Evolutionary conservation across 441 rosid genomes (phyloP).

Genomic region (Gossypium trilobum): DNA sequence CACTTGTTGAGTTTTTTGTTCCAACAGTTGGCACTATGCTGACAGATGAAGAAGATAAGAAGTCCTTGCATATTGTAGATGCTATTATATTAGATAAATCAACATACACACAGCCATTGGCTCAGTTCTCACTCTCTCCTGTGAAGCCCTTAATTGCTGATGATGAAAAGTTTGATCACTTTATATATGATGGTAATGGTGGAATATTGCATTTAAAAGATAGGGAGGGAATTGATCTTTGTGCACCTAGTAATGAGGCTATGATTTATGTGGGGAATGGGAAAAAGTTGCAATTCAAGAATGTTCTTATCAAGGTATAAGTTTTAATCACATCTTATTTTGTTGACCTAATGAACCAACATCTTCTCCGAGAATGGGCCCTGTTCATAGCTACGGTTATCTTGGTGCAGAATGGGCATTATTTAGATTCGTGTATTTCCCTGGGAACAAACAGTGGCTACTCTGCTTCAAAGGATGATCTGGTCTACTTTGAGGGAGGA

Average conservation of each 20-base stretch:
- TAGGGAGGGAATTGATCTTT: slow-evolving; percentile 51
- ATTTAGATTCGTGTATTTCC: slow-evolving; percentile 76
- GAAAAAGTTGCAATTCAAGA: slow-evolving; percentile 69
- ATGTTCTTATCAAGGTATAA: slow-evolving; percentile 71
- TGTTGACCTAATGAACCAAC: slow-evolving; percentile 2
- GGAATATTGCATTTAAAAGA: slow-evolving; percentile 68
- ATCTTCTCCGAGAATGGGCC: not conserved
- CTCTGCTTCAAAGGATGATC: slow-evolving; percentile 59
- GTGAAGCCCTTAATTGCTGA: slow-evolving; percentile 76
- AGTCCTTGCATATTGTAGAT: slow-evolving; percentile 40
- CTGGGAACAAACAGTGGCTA: slow-evolving; percentile 82
- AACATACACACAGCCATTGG: slow-evolving; percentile 50
- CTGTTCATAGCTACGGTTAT: slow-evolving; percentile 12
- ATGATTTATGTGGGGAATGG: slow-evolving; percentile 72
- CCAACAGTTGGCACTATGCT: slow-evolving; percentile 65
- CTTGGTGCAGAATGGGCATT: slow-evolving; percentile 62
- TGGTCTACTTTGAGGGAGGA: slow-evolving; percentile 49
- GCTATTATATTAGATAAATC: slow-evolving; percentile 60
- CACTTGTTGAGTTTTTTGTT: slow-evolving; percentile 85
- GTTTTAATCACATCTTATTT: not conserved
- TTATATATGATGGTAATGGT: slow-evolving; percentile 86
- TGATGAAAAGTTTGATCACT: slow-evolving; percentile 61
- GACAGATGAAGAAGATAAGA: slow-evolving; percentile 60
- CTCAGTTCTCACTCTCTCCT: slow-evolving; percentile 70
- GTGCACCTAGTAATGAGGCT: slow-evolving; percentile 62